These are phyloP conservation scores for Aspergillus sergii DNA, from an alignment of 2,329 filamentous ascomycete genomes.

Conservation along the genomic window DNA sequence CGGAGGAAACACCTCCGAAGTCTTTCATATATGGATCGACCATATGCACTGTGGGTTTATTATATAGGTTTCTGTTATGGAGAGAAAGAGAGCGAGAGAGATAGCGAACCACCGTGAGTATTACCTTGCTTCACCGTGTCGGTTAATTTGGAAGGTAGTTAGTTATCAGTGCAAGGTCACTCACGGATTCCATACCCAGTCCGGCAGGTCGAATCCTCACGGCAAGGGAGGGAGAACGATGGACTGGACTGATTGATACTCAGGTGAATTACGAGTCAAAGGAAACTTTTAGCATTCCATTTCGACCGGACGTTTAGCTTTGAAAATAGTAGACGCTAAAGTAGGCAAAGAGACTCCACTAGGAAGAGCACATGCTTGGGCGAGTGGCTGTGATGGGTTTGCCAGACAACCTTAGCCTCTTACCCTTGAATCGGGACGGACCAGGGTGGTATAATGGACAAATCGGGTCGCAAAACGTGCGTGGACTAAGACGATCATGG, in stretches of 20 bases:
- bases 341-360: background rate
- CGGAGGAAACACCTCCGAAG: background rate
- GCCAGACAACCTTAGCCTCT: background rate
- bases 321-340: background rate
- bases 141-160: background rate
- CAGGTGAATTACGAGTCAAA: background rate
- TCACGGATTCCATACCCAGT: background rate
- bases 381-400: slow-evolving; percentile 6
- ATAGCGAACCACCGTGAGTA: background rate
- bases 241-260: background rate
- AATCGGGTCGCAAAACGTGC: background rate
- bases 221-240: too few relatives aligned
- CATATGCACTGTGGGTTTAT: background rate
- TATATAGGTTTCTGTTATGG: background rate
- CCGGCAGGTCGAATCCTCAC: background rate
- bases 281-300: background rate
- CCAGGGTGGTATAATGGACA: background rate
- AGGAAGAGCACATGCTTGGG: slow-evolving; percentile 5
- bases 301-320: background rate
- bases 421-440: background rate
- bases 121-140: background rate
- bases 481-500: background rate
- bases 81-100: background rate
- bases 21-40: background rate
- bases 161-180: background rate